Evolutionary conservation across 2,329 filamentous ascomycete genomes (phyloP), one percentile per base, ranked within the genome.

Genomic region (Talaromyces atroroseus): DNA sequence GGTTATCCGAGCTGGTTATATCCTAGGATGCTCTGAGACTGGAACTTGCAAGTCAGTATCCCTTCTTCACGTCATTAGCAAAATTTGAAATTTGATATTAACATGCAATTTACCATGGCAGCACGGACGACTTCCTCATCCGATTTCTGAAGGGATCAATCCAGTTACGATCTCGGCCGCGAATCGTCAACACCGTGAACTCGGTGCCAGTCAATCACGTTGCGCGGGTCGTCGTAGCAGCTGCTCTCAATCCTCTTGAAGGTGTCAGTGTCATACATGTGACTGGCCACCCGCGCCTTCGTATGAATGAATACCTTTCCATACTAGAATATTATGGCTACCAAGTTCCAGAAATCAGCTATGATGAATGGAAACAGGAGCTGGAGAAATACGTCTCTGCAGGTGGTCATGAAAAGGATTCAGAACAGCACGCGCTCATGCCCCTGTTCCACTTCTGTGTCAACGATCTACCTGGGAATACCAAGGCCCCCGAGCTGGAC

Each of bases 81-180:
- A 34, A n/a, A 16, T 51, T 20, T 12, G 10, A 4, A 5, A 12
- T 24, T 26, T 24, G 32, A 23, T 36, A 46, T 20, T 55, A 29
- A 56, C 36, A 36, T 20, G 56, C 20, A 51, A 1, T 10, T 64
- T 61, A 36, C 65, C 60, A 88, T 76, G 69, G 90, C 20, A 58
- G 87, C 70, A 92, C 86, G 1, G 92, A 97, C 66, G 92, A 96
- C 72, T 97, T 96, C 77, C 76, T 97, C 6, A 82, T 96, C 61
- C 84, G 92, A 40, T 83, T 96, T 74, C 76, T 87, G 56, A 96
- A 96, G 76, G 92, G 90, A 57, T 95, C 90, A 65, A 78, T 95
- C 51, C 92, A 97, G 72, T 78, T 96, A 2, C 76, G 76, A 2
- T 79, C 80, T 2, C 81, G 90, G 0, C 92, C 92, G 1, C 80